These are phyloP conservation scores for Apiospora arundinis DNA, from an alignment of 2,329 filamentous ascomycete species.

Conservation along the genomic window DNA sequence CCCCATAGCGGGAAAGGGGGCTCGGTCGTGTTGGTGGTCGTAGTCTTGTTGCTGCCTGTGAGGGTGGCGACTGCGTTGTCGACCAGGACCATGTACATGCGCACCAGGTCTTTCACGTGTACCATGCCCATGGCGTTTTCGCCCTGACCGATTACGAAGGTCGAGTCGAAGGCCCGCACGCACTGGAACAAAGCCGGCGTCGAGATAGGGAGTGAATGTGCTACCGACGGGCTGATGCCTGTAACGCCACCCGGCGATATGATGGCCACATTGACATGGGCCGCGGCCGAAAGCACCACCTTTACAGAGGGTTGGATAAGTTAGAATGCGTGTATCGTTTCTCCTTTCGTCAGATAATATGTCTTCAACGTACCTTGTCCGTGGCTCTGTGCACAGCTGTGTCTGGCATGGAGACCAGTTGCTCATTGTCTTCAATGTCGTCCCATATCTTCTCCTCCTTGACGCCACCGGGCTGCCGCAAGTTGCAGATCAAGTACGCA, in stretches of 20 bases:
- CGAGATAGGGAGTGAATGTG: slow-evolving; percentile 30
- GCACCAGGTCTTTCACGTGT: slow-evolving; percentile 29
- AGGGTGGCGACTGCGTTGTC: slow-evolving; percentile 24
- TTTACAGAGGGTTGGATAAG: neutral
- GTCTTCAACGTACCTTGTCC: slow-evolving; percentile 21
- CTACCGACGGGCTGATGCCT: slow-evolving; percentile 30
- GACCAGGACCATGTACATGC: slow-evolving; percentile 28
- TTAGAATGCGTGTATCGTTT: neutral
- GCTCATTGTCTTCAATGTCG: slow-evolving; percentile 28
- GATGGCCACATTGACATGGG: slow-evolving; percentile 30
- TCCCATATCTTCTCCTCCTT: slow-evolving; percentile 28
- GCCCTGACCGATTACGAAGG: slow-evolving; percentile 29
- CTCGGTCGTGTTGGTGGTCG: neutral
- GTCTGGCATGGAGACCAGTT: slow-evolving; percentile 24
- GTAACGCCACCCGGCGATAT: slow-evolving; percentile 30
- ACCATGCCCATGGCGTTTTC: slow-evolving; percentile 28
- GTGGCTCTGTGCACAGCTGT: slow-evolving; percentile 30
- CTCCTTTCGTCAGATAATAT: neutral
- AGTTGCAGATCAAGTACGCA: slow-evolving; percentile 30
- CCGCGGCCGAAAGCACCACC: slow-evolving; percentile 25
- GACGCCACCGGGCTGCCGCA: slow-evolving; percentile 23
- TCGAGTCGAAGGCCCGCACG: slow-evolving; percentile 27
- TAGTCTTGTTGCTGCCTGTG: neutral
- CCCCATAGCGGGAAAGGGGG: slow-evolving; percentile 16
- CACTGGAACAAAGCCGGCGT: slow-evolving; percentile 27